Evolutionary conservation across 306 rosid genomes (phyloP), one percentile per base, ranked within the genome.

Genomic region (Begonia peltatifolia): DNA sequence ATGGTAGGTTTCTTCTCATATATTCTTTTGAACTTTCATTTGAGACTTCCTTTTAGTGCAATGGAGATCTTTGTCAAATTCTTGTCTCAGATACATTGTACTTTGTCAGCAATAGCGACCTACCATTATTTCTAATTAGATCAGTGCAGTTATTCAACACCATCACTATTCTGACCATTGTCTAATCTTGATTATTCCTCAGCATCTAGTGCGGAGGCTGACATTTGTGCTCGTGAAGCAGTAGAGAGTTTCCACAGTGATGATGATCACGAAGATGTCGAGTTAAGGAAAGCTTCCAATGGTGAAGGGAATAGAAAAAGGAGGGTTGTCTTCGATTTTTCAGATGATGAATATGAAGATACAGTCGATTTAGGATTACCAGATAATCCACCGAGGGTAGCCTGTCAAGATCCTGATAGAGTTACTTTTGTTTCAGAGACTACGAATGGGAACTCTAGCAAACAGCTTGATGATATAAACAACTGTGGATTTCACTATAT

Each of bases 281-380:
- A 68, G 42, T 42, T 83, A 51, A 92, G 71, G 71, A 77, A 85
- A 71, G 72, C 87, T 57, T 81, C 84, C 60, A 72, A 58, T 51
- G 62, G 63, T n/a, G 83, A 73, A 30, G 56, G 74, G 25, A 38
- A 64, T 57, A 57, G 84, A 71, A 89, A 89, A 76, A 81, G 96
- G 70, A 79, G 93, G 75, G 86, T 83, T 66, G 76, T 92, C 65
- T 59, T 92, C 53, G 86, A 86, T 75, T 79, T 81, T 65, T 86
- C 99, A 48, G 96, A 92, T 50, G 96, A 90, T 56, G 97, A 92
- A 43, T 85, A 76, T 49, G 76, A 74, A 76, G 94, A 80, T 66
- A 85, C 79, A 12, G 66, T 86, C 63, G 77, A 55, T 71, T 75
- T 92, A 78, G 82, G 78, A 43, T 86, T 94, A 61, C 95, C 81